These are phyloP conservation scores for Aspergillus proliferans DNA, from an alignment of 2,329 filamentous ascomycete species.

Conservation along the genomic window DNA sequence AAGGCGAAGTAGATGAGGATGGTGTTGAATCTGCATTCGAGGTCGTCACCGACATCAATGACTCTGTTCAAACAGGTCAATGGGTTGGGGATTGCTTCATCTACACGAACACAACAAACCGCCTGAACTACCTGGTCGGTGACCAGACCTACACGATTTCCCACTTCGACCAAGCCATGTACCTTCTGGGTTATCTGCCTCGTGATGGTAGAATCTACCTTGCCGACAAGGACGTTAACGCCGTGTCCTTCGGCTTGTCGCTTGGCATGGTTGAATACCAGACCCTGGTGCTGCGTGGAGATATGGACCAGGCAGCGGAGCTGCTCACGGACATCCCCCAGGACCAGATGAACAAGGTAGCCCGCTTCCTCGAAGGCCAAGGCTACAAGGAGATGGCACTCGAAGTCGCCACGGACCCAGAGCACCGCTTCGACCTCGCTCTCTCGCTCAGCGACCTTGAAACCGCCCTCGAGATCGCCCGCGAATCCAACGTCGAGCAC, in stretches of 20 bases:
- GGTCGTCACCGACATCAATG: slow-evolving; percentile 90
- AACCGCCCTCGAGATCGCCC: slow-evolving; percentile 77
- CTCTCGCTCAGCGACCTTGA: slow-evolving; percentile 75
- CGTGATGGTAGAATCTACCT: slow-evolving; percentile 93
- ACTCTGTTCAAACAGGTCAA: slow-evolving; percentile 86
- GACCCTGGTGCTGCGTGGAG: slow-evolving; percentile 85
- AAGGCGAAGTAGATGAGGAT: slow-evolving; percentile 77
- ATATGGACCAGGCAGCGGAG: slow-evolving; percentile 85
- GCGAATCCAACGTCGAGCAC: slow-evolving; percentile 79
- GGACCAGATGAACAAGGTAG: slow-evolving; percentile 98
- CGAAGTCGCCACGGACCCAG: slow-evolving; percentile 86
- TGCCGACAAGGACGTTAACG: slow-evolving; percentile 88
- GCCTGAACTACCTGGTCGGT: slow-evolving; percentile 93
- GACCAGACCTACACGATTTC: slow-evolving; percentile 97
- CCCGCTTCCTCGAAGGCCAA: slow-evolving; percentile 92
- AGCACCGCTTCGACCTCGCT: slow-evolving; percentile 94
- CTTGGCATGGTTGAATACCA: slow-evolving; percentile 94
- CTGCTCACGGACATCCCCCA: slow-evolving; percentile 75
- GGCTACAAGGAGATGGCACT: slow-evolving; percentile 94
- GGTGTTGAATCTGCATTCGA: slow-evolving; percentile 95
- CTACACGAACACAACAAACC: slow-evolving; percentile 95
- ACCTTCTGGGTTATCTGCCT: slow-evolving; percentile 89
- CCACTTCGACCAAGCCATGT: slow-evolving; percentile 93
- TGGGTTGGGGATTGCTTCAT: slow-evolving; percentile 99
- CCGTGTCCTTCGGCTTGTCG: slow-evolving; percentile 85